A percentile compares a stretch with the other conserved stretches of the same genome.
These are phyloP conservation scores for Ophiostoma tasmaniense DNA, from an alignment of 2,329 filamentous ascomycete genomes.

Conservation along the genomic window DNA sequence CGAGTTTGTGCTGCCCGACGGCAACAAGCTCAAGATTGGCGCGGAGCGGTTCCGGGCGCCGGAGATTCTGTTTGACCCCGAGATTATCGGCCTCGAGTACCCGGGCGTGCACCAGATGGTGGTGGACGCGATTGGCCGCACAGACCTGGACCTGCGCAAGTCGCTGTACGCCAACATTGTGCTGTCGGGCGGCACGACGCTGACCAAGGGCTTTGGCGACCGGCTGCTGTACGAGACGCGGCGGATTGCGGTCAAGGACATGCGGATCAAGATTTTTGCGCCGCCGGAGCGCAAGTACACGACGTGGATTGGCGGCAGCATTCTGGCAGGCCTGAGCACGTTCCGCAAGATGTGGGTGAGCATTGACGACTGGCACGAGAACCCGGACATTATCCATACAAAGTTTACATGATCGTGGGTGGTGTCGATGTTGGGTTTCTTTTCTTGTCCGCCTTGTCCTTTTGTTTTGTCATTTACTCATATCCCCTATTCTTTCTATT, in stretches of 20 bases:
- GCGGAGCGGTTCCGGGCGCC: slow-evolving; percentile 91
- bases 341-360: slow-evolving; percentile 99
- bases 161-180: slow-evolving; percentile 94
- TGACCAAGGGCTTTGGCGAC: slow-evolving; percentile 96
- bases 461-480: neutral
- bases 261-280: slow-evolving; percentile 98
- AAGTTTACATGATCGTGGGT: slow-evolving; percentile 68
- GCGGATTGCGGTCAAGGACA: slow-evolving; percentile 90
- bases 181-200: slow-evolving; percentile 86
- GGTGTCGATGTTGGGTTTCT: neutral
- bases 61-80: slow-evolving; percentile 95
- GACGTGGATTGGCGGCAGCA: slow-evolving; percentile 98
- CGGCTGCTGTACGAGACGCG: slow-evolving; percentile 87
- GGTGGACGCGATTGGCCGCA: slow-evolving; percentile 88
- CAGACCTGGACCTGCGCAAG: slow-evolving; percentile 92
- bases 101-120: slow-evolving; percentile 96
- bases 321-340: slow-evolving; percentile 90
- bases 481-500: neutral
- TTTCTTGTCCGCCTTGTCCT: neutral
- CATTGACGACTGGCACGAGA: slow-evolving; percentile 99
- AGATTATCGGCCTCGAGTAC: slow-evolving; percentile 94
- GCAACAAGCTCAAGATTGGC: slow-evolving; percentile 87
- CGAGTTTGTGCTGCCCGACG: slow-evolving; percentile 86
- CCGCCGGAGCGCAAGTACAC: slow-evolving; percentile 97
- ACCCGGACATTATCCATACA: slow-evolving; percentile 96